phyloP scores from a whole-genome alignment of 805 yeast genomes.

The Komagataella kurtzmanii region DNA sequence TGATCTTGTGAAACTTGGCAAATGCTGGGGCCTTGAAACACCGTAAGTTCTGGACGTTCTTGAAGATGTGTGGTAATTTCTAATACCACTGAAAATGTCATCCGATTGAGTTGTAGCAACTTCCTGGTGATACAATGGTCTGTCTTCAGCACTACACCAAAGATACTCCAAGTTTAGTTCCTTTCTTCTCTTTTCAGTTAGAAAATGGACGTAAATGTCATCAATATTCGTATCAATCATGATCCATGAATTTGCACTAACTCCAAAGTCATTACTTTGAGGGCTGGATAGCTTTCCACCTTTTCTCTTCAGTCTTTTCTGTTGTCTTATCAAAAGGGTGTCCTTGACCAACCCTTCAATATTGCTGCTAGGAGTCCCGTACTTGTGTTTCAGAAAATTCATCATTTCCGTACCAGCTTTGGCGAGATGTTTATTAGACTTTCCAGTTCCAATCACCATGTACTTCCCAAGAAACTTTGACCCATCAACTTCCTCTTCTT shows the following conservation, averaged over 20 bases:
- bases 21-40: neutral
- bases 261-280: constrained; percentile 44
- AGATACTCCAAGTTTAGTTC: constrained; percentile 60
- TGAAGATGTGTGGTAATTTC: constrained; percentile 21
- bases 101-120: constrained; percentile 15
- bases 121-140: constrained; percentile 11
- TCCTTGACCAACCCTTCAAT: constrained; percentile 64
- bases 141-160: constrained; percentile 38
- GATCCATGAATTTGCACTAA: constrained; percentile 64
- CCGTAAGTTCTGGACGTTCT: neutral
- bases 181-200: constrained; percentile 56
- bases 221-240: constrained; percentile 58
- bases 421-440: constrained; percentile 60
- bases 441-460: constrained; percentile 63
- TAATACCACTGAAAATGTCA: constrained; percentile 30
- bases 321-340: constrained; percentile 35
- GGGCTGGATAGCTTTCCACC: constrained; percentile 40
- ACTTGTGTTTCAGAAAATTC: constrained; percentile 39
- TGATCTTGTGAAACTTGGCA: neutral
- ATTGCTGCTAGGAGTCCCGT: constrained; percentile 9
- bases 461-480: constrained; percentile 28
- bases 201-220: constrained; percentile 54
- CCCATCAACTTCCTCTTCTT: constrained; percentile 15
- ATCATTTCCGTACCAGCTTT: constrained; percentile 54
- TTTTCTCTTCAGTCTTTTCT: constrained; percentile 36